Conservation (phyloP, 2,329 filamentous ascomycete genomes). For the Fusarium sp. region DNA sequence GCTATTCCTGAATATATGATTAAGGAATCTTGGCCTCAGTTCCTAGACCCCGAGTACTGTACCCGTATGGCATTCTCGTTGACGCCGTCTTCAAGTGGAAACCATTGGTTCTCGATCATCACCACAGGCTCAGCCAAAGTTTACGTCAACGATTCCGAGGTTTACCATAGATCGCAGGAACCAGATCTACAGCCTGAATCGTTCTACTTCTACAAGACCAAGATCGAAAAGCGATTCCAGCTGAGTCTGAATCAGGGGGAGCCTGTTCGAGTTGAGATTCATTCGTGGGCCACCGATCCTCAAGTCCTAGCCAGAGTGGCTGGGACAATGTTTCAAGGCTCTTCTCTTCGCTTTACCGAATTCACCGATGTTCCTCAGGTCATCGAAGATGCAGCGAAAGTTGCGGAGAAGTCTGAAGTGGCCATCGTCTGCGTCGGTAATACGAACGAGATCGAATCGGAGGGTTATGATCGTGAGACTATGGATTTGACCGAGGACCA, state of each 20-base stretch:
- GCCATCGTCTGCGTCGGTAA: constrained; percentile 10
- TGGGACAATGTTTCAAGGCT: constrained; percentile 15
- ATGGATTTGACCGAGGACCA: constrained; percentile 14
- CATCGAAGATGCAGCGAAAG: neutral
- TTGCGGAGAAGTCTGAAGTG: neutral
- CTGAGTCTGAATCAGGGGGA: too few species aligned
- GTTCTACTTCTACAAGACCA: constrained; percentile 20
- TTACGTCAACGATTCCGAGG: neutral
- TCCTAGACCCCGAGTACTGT: neutral
- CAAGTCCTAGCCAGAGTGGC: constrained; percentile 4
- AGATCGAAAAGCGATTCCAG: constrained; percentile 14
- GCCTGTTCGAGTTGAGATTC: neutral
- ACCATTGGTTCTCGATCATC: constrained; percentile 1
- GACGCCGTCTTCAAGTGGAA: neutral
- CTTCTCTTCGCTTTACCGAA: constrained; percentile 17
- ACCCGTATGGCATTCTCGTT: neutral
- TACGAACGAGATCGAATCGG: constrained; percentile 17
- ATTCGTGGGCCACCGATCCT: constrained; percentile 11
- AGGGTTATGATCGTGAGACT: constrained; percentile 16
- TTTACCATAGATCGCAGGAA: neutral
- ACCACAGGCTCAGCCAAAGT: constrained; percentile 6
- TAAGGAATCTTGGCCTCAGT: constrained; percentile 10
- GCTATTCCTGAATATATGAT: constrained; percentile 10
- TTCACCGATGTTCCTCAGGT: neutral
- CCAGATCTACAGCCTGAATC: constrained; percentile 1